phyloP scores from a whole-genome alignment of 495 filamentous ascomycete genomes.

The Bombardia bombarda region DNA sequence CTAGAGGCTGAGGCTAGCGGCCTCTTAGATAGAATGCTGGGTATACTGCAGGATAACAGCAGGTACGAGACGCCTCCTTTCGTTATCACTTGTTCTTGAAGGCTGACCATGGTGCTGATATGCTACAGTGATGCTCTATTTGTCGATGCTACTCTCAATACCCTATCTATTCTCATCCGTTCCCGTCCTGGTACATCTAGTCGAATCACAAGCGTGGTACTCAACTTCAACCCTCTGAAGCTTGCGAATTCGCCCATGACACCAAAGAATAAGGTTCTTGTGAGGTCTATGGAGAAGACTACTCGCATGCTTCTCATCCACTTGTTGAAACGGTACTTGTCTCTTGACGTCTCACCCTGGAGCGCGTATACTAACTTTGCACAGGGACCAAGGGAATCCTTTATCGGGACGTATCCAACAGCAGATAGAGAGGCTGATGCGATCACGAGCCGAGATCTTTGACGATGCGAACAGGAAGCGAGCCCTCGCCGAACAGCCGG shows the following conservation, averaged over 20 bases:
- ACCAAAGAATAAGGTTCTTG: constrained; percentile 65
- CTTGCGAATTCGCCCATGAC: constrained; percentile 70
- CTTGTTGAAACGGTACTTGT: constrained; percentile 60
- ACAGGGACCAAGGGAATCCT: constrained; percentile 62
- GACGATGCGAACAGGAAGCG: constrained; percentile 76
- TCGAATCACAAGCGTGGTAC: constrained; percentile 73
- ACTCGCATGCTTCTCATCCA: constrained; percentile 74
- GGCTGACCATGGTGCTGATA: constrained; percentile 5
- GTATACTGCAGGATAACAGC: constrained; percentile 74
- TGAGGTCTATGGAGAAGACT: constrained; percentile 92
- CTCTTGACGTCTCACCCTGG: background rate
- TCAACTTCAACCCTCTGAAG: constrained; percentile 88
- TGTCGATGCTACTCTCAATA: constrained; percentile 87
- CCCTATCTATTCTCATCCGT: constrained; percentile 69
- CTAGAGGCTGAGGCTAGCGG: constrained; percentile 89
- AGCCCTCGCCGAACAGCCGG: constrained; percentile 56
- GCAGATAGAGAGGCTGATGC: constrained; percentile 69
- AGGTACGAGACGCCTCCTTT: constrained; percentile 46
- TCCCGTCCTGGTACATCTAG: constrained; percentile 70
- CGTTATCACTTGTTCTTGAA: background rate
- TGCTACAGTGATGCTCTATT: constrained; percentile 70
- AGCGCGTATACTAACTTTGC: constrained; percentile 12
- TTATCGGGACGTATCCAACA: constrained; percentile 66
- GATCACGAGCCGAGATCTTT: constrained; percentile 63
- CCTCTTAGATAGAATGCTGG: constrained; percentile 81